Percentiles rank a stretch among this genome's conserved stretches.
These are phyloP conservation scores for Lepiota subincarnata DNA, from an alignment of 768 basidiomycete species.

Conservation along the genomic window DNA sequence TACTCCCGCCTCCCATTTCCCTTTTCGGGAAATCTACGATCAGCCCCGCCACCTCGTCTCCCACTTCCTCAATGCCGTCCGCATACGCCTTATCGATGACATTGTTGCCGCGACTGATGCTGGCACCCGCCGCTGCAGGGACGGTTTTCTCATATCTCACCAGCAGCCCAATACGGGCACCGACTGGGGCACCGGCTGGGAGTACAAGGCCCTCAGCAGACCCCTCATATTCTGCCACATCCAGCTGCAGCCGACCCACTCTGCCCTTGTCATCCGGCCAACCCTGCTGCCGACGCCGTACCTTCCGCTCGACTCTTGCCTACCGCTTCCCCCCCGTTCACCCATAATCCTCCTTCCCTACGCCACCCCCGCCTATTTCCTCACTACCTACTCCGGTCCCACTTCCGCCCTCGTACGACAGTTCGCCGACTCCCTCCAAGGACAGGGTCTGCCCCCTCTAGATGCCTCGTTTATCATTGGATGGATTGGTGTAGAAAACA, in stretches of 20 bases:
- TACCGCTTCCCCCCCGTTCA: slow-evolving; percentile 52
- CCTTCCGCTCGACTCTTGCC: slow-evolving; percentile 40
- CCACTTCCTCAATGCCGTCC: slow-evolving; percentile 64
- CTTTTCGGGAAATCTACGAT: slow-evolving; percentile 15
- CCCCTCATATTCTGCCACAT: slow-evolving; percentile 60
- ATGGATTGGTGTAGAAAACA: slow-evolving; percentile 73
- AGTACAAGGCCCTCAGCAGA: slow-evolving; percentile 48
- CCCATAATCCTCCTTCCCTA: slow-evolving; percentile 70
- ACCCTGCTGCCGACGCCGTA: slow-evolving; percentile 54
- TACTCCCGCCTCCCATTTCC: neutral
- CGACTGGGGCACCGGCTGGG: slow-evolving; percentile 68
- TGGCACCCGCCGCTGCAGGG: slow-evolving; percentile 42
- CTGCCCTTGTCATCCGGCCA: slow-evolving; percentile 57
- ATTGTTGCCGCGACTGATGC: slow-evolving; percentile 39
- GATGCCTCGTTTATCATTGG: slow-evolving; percentile 52
- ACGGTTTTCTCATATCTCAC: slow-evolving; percentile 58
- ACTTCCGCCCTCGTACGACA: slow-evolving; percentile 55
- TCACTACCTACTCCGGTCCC: slow-evolving; percentile 68
- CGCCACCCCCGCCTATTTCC: slow-evolving; percentile 68
- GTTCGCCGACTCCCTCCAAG: slow-evolving; percentile 59
- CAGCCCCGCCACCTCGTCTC: slow-evolving; percentile 25
- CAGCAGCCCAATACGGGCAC: neutral
- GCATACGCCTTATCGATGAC: slow-evolving; percentile 49
- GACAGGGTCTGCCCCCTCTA: slow-evolving; percentile 41
- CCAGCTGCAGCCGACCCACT: slow-evolving; percentile 43